phyloP scores from a whole-genome alignment of 1,284 basidiomycete genomes.

The Cerioporus squamosus region DNA sequence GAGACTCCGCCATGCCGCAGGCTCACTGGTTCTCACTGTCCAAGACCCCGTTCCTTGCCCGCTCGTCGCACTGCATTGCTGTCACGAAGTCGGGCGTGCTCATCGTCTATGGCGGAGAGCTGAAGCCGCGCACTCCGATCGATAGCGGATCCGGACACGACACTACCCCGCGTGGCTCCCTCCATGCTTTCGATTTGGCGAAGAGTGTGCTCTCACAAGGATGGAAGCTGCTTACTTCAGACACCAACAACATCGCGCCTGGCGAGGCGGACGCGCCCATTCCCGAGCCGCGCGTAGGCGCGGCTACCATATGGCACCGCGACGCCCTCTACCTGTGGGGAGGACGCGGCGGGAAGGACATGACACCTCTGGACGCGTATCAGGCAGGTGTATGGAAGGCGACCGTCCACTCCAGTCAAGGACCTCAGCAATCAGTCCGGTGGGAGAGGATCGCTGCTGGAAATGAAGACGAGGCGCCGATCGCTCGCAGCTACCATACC shows the following conservation, averaged over 20 bases:
- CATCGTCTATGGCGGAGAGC: conserved; percentile 45
- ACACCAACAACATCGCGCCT: background rate
- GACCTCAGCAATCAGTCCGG: conserved; percentile 13
- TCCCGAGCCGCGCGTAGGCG: conserved; percentile 42
- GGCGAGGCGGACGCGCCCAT: conserved; percentile 5
- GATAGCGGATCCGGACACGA: conserved; percentile 22
- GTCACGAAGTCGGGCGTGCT: conserved; percentile 31
- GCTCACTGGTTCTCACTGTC: conserved; percentile 31
- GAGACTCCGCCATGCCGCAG: conserved; percentile 17
- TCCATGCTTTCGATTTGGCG: conserved; percentile 34
- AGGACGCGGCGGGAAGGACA: conserved; percentile 45
- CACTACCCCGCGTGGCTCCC: conserved; percentile 19
- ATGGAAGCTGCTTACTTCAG: conserved; percentile 23
- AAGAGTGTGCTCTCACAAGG: conserved; percentile 8
- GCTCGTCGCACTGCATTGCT: conserved; percentile 38
- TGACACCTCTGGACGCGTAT: conserved; percentile 36
- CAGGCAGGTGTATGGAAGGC: conserved; percentile 39
- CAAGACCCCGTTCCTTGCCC: conserved; percentile 26
- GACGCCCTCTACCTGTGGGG: conserved; percentile 46
- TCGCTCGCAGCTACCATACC: conserved; percentile 37
- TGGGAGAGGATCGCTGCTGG: conserved; percentile 33
- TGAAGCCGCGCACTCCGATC: conserved; percentile 44
- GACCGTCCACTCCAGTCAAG: conserved; percentile 1
- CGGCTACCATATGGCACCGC: conserved; percentile 32
- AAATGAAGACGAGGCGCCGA: conserved; percentile 30